Base-by-base conservation (phyloP, 306 rosid genomes). In the Biancaea sappan region DNA sequence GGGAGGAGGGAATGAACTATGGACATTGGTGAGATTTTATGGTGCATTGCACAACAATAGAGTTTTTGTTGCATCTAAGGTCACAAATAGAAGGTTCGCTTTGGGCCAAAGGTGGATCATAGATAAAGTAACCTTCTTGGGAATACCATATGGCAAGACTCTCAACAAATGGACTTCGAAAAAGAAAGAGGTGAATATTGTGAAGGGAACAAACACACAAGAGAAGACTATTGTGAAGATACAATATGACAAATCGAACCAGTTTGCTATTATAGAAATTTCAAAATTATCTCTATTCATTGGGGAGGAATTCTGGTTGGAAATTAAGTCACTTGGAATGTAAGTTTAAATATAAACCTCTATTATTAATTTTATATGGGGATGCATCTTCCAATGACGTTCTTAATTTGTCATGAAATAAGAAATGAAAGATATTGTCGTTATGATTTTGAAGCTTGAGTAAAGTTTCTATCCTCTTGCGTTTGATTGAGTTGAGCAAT, bases 1-100 rank as follows among this genome's bases (percentile, higher is more conserved):
- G 78, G 82, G 82, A 63, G 88, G 79, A 68, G 56, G 10, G 72
- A 88, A 84, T 24, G 89, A 76, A 31, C 76, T 70, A n/a, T 89
- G 96, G 97, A 91, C 90, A 60, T 35, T 85, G 46, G 91, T 86
- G n/a, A 82, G 48, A 69, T 89, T 93, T 71, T 74, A 66, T 32
- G 51, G 88, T 10, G 63, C 43, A 62, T 70, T 37, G 18, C n/a
- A 53, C 5, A 71, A 56, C n/a, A 70, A 71, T 2, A 73, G 50
- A 0, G 78, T 85, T 21, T 18, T 56, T 4, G 69, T 87, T n/a
- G 72, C 83, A 10, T 91, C 98, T 29, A 68, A 78, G 38, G 90
- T 93, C 14, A 75, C 72, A 14, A 93, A 87, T 83, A 87, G 82
- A 59, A 80, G 70, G 48, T 93, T 83, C 67, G 88, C 96, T 53